Conservation (phyloP, 1,284 basidiomycete genomes). For the Sparassis latifolia region DNA sequence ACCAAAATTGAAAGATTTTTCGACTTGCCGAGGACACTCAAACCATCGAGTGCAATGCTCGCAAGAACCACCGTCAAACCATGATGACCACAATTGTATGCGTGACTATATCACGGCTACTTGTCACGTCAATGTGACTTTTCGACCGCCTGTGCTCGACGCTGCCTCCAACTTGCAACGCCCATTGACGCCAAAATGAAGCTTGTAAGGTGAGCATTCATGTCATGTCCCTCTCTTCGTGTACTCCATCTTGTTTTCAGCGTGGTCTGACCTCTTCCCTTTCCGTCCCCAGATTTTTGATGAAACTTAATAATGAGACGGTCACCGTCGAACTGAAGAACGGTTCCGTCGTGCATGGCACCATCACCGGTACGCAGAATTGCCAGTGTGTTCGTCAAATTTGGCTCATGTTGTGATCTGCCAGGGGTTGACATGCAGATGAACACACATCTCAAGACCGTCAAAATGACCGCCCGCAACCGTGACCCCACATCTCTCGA, state of each 20-base stretch:
- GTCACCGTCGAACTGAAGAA: conserved; percentile 99
- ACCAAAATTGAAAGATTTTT: too few species aligned
- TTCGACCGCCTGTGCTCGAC: too few species aligned
- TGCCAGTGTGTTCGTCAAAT: conserved; percentile 1
- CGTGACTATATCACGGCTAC: too few species aligned
- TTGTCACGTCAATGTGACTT: too few species aligned
- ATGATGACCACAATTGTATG: too few species aligned
- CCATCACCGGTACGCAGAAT: conserved; percentile 79
- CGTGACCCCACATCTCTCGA: conserved; percentile 82
- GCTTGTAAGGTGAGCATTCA: conserved; percentile 39
- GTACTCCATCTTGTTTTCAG: background rate
- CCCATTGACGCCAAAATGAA: conserved; percentile 33
- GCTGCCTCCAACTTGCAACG: background rate
- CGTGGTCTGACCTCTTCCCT: background rate
- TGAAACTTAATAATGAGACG: conserved; percentile 99
- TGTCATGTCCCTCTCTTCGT: conserved; percentile 3
- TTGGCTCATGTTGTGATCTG: background rate
- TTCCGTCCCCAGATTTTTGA: conserved; percentile 72
- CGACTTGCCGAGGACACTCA: too few species aligned
- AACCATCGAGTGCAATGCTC: too few species aligned
- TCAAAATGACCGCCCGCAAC: conserved; percentile 91
- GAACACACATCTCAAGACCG: conserved; percentile 96
- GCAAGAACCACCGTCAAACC: too few species aligned
- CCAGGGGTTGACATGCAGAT: conserved; percentile 93
- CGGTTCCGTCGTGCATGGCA: conserved; percentile 92